Evolutionary conservation across 169 alveolate species (phyloP).

Genomic region (Sarcocystis neurona): DNA sequence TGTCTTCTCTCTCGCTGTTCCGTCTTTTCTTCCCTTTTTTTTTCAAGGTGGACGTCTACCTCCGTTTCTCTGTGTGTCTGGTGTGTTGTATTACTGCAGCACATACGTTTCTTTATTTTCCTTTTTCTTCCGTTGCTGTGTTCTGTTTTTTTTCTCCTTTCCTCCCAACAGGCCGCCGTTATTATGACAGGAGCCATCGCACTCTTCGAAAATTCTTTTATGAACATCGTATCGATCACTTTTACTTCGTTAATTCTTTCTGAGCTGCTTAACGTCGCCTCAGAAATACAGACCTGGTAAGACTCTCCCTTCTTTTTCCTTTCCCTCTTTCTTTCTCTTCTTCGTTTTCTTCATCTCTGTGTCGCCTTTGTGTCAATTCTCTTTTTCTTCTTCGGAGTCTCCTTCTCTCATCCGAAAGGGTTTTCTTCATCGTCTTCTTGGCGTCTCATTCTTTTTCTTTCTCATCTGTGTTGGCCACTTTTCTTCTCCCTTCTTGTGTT

Average conservation of each 20-base stretch:
- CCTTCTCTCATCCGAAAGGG: background rate
- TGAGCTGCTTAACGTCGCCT: slow-evolving; percentile 92
- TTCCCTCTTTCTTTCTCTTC: background rate
- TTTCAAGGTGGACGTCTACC: background rate
- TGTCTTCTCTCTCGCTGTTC: background rate
- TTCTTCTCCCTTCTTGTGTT: background rate
- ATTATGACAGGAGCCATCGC: slow-evolving; percentile 93
- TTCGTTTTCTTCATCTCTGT: slow-evolving; percentile 2
- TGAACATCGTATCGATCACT: slow-evolving; percentile 93
- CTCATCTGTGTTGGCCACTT: background rate
- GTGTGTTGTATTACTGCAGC: background rate
- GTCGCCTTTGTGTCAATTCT: background rate
- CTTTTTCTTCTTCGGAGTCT: background rate
- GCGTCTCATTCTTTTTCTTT: background rate
- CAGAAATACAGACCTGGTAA: slow-evolving; percentile 90
- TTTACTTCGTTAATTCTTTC: slow-evolving; percentile 93
- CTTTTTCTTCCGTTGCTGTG: slow-evolving; percentile 19
- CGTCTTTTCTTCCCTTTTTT: background rate
- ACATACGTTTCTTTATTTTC: background rate
- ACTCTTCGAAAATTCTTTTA: slow-evolving; percentile 89
- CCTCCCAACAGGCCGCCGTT: slow-evolving; percentile 88
- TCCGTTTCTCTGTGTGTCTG: background rate
- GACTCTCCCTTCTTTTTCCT: background rate
- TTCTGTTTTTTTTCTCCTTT: slow-evolving; percentile 65
- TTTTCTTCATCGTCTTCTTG: background rate